Evolutionary conservation across 768 basidiomycete genomes (phyloP).

Genomic region (Psilocybe cyanescens): DNA sequence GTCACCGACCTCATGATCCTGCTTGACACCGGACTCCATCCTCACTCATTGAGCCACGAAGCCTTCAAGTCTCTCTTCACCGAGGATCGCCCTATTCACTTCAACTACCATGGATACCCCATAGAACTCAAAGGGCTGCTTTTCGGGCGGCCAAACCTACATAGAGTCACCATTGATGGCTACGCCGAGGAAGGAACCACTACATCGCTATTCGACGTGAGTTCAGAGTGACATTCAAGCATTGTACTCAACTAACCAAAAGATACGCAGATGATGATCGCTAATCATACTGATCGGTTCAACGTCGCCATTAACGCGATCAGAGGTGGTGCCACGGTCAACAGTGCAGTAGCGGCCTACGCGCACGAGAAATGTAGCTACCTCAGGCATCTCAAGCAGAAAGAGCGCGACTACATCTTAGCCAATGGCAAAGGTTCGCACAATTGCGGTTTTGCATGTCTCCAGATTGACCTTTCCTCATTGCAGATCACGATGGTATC

Average conservation of each 20-base stretch:
- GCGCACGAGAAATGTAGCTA: conserved; percentile 61
- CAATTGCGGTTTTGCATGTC: neutral
- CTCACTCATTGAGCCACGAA: conserved; percentile 66
- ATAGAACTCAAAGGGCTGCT: conserved; percentile 71
- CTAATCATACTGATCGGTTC: conserved; percentile 70
- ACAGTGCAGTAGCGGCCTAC: conserved; percentile 56
- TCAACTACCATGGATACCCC: conserved; percentile 87
- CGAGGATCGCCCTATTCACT: conserved; percentile 64
- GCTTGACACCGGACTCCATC: conserved; percentile 67
- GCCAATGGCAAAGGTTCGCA: conserved; percentile 59
- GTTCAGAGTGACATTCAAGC: conserved; percentile 22
- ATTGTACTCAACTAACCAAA: neutral
- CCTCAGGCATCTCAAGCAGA: conserved; percentile 62
- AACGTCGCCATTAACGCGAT: conserved; percentile 67
- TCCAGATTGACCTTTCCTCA: neutral
- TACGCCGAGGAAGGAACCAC: conserved; percentile 80
- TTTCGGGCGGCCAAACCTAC: conserved; percentile 54
- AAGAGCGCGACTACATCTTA: conserved; percentile 65
- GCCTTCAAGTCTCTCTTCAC: conserved; percentile 79
- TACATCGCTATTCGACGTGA: conserved; percentile 79
- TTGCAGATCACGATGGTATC: conserved; percentile 44
- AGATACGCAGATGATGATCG: conserved; percentile 70
- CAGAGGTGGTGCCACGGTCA: conserved; percentile 53
- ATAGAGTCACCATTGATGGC: conserved; percentile 60
- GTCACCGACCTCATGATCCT: conserved; percentile 91